Conservation (phyloP, 169 alveolate species). For the Eimeria brunetti region DNA sequence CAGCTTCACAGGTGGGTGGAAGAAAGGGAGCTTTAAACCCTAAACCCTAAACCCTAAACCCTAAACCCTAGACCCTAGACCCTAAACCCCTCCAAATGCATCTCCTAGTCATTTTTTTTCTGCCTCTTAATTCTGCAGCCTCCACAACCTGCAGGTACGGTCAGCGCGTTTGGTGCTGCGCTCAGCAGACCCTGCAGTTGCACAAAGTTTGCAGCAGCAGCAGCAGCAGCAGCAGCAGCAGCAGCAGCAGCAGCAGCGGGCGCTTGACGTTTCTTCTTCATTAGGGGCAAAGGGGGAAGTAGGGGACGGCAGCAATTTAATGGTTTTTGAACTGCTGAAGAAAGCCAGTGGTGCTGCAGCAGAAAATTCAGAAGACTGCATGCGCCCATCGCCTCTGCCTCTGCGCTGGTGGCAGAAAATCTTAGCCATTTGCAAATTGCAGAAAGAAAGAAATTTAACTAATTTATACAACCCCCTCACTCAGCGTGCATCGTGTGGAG, state of each 20-base stretch:
- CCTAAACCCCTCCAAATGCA: neutral
- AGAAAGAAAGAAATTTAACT: neutral
- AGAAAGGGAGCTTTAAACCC: too few species aligned
- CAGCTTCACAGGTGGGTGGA: conserved; percentile 46
- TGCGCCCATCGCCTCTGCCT: neutral
- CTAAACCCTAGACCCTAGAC: neutral
- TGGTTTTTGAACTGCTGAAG: neutral
- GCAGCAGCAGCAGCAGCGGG: too few species aligned
- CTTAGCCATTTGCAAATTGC: neutral
- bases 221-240: too few species aligned
- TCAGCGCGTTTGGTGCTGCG: conserved; percentile 46
- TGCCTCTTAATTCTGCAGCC: conserved; percentile 22
- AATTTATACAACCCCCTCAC: conserved; percentile 42
- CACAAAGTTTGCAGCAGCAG: neutral
- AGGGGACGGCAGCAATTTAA: neutral
- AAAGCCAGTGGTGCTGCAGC: neutral
- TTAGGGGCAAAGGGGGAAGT: neutral
- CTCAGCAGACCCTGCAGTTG: conserved; percentile 15
- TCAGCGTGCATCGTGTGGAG: conserved; percentile 6
- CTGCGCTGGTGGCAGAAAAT: conserved; percentile 42
- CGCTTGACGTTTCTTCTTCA: neutral
- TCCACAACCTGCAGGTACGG: conserved; percentile 41
- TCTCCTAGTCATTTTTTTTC: neutral
- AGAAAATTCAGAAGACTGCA: neutral
- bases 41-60: too few species aligned